Conservation (phyloP, 2,329 filamentous ascomycete species). For the Cadophora gregata region DNA sequence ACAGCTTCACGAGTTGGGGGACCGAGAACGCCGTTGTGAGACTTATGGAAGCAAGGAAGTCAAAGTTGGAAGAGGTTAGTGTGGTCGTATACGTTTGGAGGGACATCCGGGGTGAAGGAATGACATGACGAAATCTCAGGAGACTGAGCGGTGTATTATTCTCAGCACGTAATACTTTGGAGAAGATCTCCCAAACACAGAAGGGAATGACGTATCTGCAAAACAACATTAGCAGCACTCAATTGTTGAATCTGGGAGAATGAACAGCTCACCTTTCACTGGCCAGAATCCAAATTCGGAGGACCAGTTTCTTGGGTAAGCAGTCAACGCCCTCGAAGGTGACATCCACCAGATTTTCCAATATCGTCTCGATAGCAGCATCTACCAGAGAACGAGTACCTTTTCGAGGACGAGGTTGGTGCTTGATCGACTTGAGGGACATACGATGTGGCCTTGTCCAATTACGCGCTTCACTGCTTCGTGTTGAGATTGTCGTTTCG, state of each 20-base stretch:
- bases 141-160: constrained; percentile 30
- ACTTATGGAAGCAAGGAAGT: constrained; percentile 43
- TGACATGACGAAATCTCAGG: constrained; percentile 37
- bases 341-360: constrained; percentile 35
- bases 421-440: neutral
- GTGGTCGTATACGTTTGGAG: constrained; percentile 39
- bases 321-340: constrained; percentile 32
- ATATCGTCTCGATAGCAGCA: constrained; percentile 33
- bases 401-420: neutral
- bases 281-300: constrained; percentile 36
- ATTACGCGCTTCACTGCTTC: constrained; percentile 28
- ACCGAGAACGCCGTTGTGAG: constrained; percentile 40
- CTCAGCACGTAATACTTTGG: constrained; percentile 34
- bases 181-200: constrained; percentile 41
- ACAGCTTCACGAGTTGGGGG: constrained; percentile 41
- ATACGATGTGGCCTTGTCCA: constrained; percentile 30
- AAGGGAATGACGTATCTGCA: constrained; percentile 38
- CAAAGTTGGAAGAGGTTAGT: constrained; percentile 40
- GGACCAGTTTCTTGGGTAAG: constrained; percentile 32
- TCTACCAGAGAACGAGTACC: constrained; percentile 38
- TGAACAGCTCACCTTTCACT: constrained; percentile 33
- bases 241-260: neutral
- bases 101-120: constrained; percentile 33
- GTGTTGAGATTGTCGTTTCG: constrained; percentile 35
- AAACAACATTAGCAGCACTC: neutral